Percentiles rank a stretch among this genome's conserved stretches.
phyloP scores from a whole-genome alignment of 768 basidiomycete species.

The Leccinum olivaceopallidum region DNA sequence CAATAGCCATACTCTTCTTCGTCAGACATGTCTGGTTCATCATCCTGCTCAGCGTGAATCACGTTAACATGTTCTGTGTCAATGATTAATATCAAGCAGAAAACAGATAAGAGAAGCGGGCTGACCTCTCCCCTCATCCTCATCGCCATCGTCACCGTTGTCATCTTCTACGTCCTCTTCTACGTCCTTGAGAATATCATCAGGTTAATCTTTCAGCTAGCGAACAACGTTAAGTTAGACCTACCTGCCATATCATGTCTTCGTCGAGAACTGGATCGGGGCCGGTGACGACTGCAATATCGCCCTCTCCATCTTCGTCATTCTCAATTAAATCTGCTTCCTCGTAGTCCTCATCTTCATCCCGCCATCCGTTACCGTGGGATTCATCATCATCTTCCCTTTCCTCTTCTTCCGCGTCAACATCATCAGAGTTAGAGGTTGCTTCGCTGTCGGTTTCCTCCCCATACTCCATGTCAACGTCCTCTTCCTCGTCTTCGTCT shows the following conservation, averaged over 20 bases:
- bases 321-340: conserved; percentile 66
- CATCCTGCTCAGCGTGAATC: conserved; percentile 62
- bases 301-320: conserved; percentile 53
- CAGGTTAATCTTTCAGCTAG: conserved; percentile 13
- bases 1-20: conserved; percentile 57
- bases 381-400: conserved; percentile 57
- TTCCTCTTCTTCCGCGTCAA: conserved; percentile 62
- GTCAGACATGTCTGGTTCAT: conserved; percentile 64
- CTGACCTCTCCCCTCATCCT: conserved; percentile 26
- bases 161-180: conserved; percentile 60
- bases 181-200: conserved; percentile 44
- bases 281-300: conserved; percentile 51
- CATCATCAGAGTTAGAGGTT: conserved; percentile 74
- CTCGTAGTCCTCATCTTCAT: conserved; percentile 52
- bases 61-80: conserved; percentile 51
- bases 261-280: conserved; percentile 49
- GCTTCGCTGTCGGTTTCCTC: conserved; percentile 83
- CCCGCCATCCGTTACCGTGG: conserved; percentile 52
- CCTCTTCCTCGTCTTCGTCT: conserved; percentile 78
- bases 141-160: conserved; percentile 57
- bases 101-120: not conserved
- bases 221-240: conserved; percentile 15
- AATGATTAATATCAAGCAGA: conserved; percentile 11
- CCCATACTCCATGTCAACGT: conserved; percentile 86
- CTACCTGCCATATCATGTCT: conserved; percentile 61